phyloP scores from a whole-genome alignment of 441 rosid genomes.

The Gossypium laxum region DNA sequence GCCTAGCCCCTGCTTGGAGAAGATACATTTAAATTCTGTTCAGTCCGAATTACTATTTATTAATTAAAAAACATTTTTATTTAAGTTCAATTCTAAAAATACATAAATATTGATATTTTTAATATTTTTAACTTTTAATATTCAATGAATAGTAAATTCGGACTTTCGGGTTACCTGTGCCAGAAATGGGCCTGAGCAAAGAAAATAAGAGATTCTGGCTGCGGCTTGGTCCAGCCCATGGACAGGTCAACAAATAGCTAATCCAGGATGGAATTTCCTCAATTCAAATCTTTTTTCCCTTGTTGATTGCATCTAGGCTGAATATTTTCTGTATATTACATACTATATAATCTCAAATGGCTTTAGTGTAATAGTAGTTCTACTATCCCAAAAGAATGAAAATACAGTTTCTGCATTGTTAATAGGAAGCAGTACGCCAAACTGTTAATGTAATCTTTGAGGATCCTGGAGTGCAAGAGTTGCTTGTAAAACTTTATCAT shows the following conservation, averaged over 20 bases:
- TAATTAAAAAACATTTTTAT: background rate
- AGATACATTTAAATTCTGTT: background rate
- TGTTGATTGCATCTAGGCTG: background rate
- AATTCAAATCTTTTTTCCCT: background rate
- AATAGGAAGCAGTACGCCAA: slow-evolving; percentile 86
- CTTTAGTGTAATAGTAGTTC: background rate
- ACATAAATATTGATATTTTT: background rate
- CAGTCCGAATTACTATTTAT: background rate
- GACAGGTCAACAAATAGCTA: background rate
- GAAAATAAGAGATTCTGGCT: background rate
- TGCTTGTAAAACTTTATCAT: slow-evolving; percentile 87
- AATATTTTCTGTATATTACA: background rate
- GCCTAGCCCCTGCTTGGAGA: background rate
- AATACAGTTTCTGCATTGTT: slow-evolving; percentile 15
- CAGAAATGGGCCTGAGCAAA: background rate
- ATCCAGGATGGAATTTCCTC: background rate
- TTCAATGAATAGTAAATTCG: background rate
- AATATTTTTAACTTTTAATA: background rate
- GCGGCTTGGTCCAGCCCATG: background rate
- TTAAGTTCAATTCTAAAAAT: background rate
- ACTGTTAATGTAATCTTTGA: slow-evolving; percentile 87
- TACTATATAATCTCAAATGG: slow-evolving; percentile 3
- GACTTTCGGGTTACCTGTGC: background rate
- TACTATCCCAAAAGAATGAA: background rate
- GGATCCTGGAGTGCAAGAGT: slow-evolving; percentile 95